Percentiles rank a stretch among this genome's conserved stretches.
Evolutionary conservation across 2,329 filamentous ascomycete genomes (phyloP).

Genomic region (Nemania abortiva): DNA sequence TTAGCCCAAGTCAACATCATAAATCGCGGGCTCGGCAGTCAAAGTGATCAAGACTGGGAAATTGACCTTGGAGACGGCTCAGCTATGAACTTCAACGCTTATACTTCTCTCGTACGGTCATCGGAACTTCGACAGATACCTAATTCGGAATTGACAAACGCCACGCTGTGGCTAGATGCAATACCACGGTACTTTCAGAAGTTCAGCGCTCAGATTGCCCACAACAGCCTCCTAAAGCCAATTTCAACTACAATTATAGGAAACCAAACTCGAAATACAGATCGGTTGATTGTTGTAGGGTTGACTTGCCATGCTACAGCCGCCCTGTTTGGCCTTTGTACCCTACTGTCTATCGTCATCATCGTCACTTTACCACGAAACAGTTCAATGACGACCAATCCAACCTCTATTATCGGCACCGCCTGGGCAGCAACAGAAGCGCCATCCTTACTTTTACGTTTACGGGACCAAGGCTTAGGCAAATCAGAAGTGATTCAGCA

Average conservation of each 20-base stretch:
- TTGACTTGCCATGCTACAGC: neutral
- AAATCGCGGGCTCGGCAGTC: too few relatives aligned
- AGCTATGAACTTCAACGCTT: neutral
- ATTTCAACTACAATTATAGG: neutral
- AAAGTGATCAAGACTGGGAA: neutral
- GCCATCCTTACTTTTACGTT: neutral
- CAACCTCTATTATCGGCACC: neutral
- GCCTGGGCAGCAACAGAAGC: neutral
- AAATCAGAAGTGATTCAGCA: neutral
- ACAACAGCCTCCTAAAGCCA: neutral
- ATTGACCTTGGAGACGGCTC: neutral
- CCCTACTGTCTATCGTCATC: neutral
- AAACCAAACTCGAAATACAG: neutral
- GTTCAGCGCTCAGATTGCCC: neutral
- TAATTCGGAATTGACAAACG: neutral
- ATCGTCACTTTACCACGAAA: neutral
- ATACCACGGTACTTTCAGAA: neutral
- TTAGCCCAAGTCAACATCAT: neutral
- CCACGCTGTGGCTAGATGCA: neutral
- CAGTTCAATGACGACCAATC: neutral
- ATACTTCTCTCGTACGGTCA: neutral
- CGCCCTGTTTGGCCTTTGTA: neutral
- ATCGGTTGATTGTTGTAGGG: neutral
- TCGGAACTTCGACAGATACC: neutral
- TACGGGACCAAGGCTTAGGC: neutral